A percentile compares a stretch with the other conserved stretches of the same genome.
Evolutionary conservation across 257 asterid genomes (phyloP).

Genomic region (Fraxinus anomala): DNA sequence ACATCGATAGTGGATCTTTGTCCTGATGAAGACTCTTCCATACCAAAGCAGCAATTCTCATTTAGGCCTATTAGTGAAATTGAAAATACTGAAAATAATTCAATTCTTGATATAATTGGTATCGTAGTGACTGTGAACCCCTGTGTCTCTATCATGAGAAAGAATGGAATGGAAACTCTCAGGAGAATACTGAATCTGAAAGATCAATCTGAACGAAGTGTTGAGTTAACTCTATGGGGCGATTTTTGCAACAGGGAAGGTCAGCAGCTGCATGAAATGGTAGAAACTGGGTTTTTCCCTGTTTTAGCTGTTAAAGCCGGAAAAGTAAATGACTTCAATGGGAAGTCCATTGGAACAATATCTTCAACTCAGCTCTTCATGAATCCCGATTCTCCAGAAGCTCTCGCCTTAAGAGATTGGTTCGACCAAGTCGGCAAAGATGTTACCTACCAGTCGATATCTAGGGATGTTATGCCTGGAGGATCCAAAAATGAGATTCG

Average conservation of each 20-base stretch:
- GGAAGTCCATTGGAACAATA: slow-evolving; percentile 83
- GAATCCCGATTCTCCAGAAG: slow-evolving; percentile 77
- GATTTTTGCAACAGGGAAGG: slow-evolving; percentile 94
- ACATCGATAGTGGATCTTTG: slow-evolving; percentile 76
- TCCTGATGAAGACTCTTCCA: slow-evolving; percentile 82
- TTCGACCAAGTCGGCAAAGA: slow-evolving; percentile 78
- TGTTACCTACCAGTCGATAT: slow-evolving; percentile 68
- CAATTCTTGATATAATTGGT: slow-evolving; percentile 84
- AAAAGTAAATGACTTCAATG: slow-evolving; percentile 84
- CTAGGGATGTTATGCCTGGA: slow-evolving; percentile 63
- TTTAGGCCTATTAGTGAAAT: slow-evolving; percentile 79
- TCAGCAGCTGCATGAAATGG: slow-evolving; percentile 63
- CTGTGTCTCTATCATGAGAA: slow-evolving; percentile 85
- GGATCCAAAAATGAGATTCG: slow-evolving; percentile 72
- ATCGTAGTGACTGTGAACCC: slow-evolving; percentile 76
- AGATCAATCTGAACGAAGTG: slow-evolving; percentile 78
- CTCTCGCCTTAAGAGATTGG: slow-evolving; percentile 64
- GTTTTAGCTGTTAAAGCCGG: slow-evolving; percentile 90
- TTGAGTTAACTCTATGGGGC: slow-evolving; percentile 94
- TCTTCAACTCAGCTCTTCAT: slow-evolving; percentile 85
- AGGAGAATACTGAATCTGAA: slow-evolving; percentile 74
- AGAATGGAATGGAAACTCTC: slow-evolving; percentile 98
- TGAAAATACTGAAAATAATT: slow-evolving; percentile 72
- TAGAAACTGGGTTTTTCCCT: slow-evolving; percentile 68
- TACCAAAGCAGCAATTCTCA: slow-evolving; percentile 82